A percentile compares a stretch with the other conserved stretches of the same genome.
These are phyloP conservation scores for Eimeria zaria DNA, from an alignment of 169 alveolate species.

Conservation along the genomic window DNA sequence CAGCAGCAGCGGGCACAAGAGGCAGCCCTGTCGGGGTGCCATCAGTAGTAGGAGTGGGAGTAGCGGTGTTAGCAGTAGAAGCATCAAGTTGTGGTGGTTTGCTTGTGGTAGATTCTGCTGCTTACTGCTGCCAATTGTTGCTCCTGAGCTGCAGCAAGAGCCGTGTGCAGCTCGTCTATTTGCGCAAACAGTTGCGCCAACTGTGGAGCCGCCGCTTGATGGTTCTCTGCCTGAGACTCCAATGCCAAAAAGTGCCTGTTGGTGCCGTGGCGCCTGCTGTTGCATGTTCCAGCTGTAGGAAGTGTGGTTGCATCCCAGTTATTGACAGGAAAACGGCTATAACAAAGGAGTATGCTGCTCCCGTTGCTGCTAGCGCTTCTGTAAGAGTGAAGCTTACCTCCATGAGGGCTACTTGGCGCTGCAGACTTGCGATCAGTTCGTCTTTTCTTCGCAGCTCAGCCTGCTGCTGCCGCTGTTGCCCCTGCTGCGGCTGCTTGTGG, in stretches of 20 bases:
- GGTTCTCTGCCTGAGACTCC: conserved; percentile 50
- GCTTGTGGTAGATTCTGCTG: neutral
- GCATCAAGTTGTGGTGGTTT: conserved; percentile 2
- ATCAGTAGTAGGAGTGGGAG: neutral
- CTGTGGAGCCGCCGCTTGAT: conserved; percentile 33
- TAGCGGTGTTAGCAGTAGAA: too few species aligned
- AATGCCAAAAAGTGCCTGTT: neutral
- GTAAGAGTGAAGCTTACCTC: conserved; percentile 2
- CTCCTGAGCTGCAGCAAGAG: conserved; percentile 78
- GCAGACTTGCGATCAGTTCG: conserved; percentile 51
- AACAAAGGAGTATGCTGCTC: conserved; percentile 10
- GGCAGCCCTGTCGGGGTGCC: neutral
- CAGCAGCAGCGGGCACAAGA: conserved; percentile 14
- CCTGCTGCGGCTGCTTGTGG: neutral
- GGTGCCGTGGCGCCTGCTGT: neutral
- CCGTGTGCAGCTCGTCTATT: conserved; percentile 77
- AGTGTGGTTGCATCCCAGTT: neutral
- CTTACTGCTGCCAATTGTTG: conserved; percentile 70
- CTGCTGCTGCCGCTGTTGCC: conserved; percentile 41
- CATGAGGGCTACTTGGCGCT: conserved; percentile 71
- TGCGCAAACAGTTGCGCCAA: conserved; percentile 60
- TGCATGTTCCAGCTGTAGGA: neutral
- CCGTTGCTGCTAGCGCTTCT: neutral
- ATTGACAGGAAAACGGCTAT: too few species aligned
- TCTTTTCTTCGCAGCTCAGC: conserved; percentile 46